phyloP scores from a whole-genome alignment of 2,329 filamentous ascomycete species.

The Aureobasidium sp. region DNA sequence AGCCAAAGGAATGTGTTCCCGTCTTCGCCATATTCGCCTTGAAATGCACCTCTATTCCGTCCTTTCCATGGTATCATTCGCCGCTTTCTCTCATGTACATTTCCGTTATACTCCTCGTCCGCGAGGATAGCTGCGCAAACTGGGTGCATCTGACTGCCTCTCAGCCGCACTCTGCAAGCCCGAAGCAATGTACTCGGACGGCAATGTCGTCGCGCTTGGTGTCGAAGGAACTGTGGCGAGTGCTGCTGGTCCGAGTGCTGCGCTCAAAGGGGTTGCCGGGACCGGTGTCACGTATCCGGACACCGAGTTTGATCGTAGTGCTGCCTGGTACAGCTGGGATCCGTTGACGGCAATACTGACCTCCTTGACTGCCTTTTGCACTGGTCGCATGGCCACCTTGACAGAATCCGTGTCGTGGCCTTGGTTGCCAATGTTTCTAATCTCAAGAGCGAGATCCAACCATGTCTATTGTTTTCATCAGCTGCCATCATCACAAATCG shows the following conservation, averaged over 20 bases:
- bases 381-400: constrained; percentile 63
- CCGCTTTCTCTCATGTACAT: background rate
- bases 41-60: constrained; percentile 3
- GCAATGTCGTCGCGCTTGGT: constrained; percentile 21
- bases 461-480: constrained; percentile 44
- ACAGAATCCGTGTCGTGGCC: constrained; percentile 51
- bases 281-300: constrained; percentile 46
- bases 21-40: constrained; percentile 1
- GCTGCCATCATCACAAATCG: background rate
- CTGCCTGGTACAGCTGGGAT: constrained; percentile 50
- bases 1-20: background rate
- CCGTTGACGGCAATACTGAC: constrained; percentile 62
- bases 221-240: constrained; percentile 80
- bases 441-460: constrained; percentile 53
- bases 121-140: constrained; percentile 1
- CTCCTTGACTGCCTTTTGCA: constrained; percentile 77
- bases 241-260: constrained; percentile 78
- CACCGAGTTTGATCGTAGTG: constrained; percentile 8
- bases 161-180: constrained; percentile 1
- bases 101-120: background rate
- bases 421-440: constrained; percentile 39
- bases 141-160: constrained; percentile 3
- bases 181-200: constrained; percentile 5
- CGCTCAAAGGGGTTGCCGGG: constrained; percentile 82
- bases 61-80: constrained; percentile 2